Percentiles rank a stretch among this genome's conserved stretches.
These are phyloP conservation scores for Colletotrichum navitas DNA, from an alignment of 2,329 filamentous ascomycete genomes.

Conservation along the genomic window DNA sequence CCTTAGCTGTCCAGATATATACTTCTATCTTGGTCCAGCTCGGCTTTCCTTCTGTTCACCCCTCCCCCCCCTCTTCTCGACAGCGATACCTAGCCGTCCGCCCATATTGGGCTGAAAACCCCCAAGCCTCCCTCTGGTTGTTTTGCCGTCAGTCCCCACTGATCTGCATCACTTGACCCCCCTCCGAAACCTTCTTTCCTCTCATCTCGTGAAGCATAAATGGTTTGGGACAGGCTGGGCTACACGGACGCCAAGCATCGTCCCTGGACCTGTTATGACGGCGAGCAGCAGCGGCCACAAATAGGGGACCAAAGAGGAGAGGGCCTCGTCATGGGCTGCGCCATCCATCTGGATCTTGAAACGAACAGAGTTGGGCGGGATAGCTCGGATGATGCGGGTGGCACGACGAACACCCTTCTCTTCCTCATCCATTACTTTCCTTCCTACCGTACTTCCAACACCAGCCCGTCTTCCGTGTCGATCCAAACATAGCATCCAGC, in stretches of 20 bases:
- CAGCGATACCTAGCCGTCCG: background rate
- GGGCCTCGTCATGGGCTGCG: conserved; percentile 37
- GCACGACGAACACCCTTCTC: conserved; percentile 29
- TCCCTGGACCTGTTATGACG: conserved; percentile 9
- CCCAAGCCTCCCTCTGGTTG: conserved; percentile 1
- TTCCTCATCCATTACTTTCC: background rate
- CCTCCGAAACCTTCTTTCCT: conserved; percentile 34
- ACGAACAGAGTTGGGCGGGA: conserved; percentile 34
- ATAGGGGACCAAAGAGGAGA: conserved; percentile 1
- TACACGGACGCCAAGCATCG: conserved; percentile 29
- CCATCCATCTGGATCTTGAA: conserved; percentile 37
- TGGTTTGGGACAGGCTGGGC: conserved; percentile 30
- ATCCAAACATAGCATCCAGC: conserved; percentile 18
- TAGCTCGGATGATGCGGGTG: conserved; percentile 36
- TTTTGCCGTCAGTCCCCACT: background rate
- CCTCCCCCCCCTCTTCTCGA: background rate
- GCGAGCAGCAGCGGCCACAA: background rate
- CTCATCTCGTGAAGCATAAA: conserved; percentile 36
- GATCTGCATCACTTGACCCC: background rate
- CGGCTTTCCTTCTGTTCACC: background rate
- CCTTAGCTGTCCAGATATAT: background rate
- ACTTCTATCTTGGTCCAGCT: background rate
- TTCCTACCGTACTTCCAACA: conserved; percentile 13
- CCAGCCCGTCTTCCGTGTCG: conserved; percentile 4
- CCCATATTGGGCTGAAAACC: background rate